phyloP scores from a whole-genome alignment of 768 basidiomycete species.

The Lactifluus pinguis region DNA sequence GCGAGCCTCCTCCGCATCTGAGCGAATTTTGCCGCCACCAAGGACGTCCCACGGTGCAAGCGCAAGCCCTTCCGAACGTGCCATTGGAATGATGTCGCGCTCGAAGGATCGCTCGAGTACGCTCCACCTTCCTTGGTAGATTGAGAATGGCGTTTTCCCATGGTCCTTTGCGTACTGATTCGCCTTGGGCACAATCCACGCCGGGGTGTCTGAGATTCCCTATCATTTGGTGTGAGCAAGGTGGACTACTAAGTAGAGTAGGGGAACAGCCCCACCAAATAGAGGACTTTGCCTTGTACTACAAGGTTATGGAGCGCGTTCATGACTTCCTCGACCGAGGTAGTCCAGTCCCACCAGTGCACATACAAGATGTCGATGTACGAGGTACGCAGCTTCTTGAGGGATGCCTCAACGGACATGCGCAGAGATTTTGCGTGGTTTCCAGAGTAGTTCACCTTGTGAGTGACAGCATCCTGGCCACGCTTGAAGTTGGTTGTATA shows the following conservation, averaged over 20 bases:
- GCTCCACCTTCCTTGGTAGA: conserved; percentile 35
- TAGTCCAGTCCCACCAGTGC: conserved; percentile 44
- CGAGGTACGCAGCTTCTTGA: conserved; percentile 46
- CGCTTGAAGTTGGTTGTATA: conserved; percentile 24
- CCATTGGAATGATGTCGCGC: conserved; percentile 36
- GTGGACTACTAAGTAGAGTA: too few relatives aligned
- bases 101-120: conserved; percentile 31
- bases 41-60: conserved; percentile 37
- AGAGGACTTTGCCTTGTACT: conserved; percentile 34
- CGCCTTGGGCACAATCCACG: conserved; percentile 31
- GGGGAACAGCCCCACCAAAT: conserved; percentile 24
- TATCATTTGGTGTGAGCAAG: not conserved
- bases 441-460: conserved; percentile 34
- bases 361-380: conserved; percentile 52
- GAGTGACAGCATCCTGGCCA: conserved; percentile 15
- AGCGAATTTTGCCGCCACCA: conserved; percentile 33
- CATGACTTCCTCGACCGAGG: conserved; percentile 22
- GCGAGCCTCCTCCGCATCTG: conserved; percentile 31
- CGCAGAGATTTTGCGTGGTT: conserved; percentile 32
- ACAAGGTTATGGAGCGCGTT: conserved; percentile 33
- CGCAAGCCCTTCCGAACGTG: conserved; percentile 25
- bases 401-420: conserved; percentile 28
- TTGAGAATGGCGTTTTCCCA: conserved; percentile 33
- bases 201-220: conserved; percentile 26
- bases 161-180: conserved; percentile 32